Evolutionary conservation across 2,329 filamentous ascomycete genomes (phyloP).

Genomic region (Hypoxylon sp.): DNA sequence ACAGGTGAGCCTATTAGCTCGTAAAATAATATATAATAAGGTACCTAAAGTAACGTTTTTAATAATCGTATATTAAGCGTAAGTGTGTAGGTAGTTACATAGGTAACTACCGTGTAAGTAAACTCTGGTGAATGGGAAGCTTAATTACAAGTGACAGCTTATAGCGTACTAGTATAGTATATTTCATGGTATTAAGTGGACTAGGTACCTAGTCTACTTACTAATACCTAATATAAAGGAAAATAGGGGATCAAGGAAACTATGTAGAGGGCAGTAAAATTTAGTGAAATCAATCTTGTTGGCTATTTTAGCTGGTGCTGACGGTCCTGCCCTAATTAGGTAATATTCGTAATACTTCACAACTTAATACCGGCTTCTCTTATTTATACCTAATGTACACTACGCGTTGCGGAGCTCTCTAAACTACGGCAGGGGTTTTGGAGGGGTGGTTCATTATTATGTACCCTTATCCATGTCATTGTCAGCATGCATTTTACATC

Average conservation of each 20-base stretch:
- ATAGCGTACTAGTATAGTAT: too few species aligned
- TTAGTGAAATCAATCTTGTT: neutral
- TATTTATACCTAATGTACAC: too few species aligned
- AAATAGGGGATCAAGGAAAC: neutral
- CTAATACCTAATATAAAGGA: neutral
- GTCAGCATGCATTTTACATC: conserved; percentile 29
- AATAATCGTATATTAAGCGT: too few species aligned
- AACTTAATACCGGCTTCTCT: neutral
- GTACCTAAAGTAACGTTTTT: too few species aligned
- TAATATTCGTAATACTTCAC: conserved; percentile 3
- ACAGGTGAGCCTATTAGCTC: too few species aligned
- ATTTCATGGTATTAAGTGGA: too few species aligned
- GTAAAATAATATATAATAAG: too few species aligned
- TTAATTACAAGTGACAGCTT: too few species aligned
- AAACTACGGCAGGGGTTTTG: conserved; percentile 3
- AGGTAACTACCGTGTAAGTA: neutral
- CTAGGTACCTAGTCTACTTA: neutral
- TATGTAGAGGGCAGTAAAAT: neutral
- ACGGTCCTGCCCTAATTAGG: neutral
- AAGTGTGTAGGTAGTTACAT: neutral
- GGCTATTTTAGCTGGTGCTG: conserved; percentile 1
- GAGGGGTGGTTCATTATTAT: conserved; percentile 9
- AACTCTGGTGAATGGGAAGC: neutral
- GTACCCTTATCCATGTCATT: conserved; percentile 23
- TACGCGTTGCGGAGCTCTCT: conserved; percentile 14